A percentile compares a stretch with the other conserved stretches of the same genome.
Conservation (phyloP, 2,329 filamentous ascomycete species). For the Fonsecaea nubica region DNA sequence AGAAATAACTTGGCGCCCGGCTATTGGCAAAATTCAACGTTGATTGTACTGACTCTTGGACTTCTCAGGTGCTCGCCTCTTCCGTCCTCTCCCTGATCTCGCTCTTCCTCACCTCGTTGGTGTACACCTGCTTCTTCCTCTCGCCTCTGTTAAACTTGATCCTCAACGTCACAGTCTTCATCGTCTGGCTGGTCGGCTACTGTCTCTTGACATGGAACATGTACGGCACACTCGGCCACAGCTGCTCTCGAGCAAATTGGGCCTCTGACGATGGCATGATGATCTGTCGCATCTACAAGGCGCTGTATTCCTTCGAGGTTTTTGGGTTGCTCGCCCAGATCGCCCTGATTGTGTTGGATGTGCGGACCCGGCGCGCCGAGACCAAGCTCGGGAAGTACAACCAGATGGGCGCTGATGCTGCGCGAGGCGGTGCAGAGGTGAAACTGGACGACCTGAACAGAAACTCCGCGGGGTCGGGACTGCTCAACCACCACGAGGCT, state of each 20-base stretch:
- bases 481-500: constrained; percentile 13
- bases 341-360: constrained; percentile 57
- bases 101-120: constrained; percentile 55
- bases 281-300: constrained; percentile 65
- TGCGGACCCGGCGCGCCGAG: constrained; percentile 55
- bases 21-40: not conserved
- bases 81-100: constrained; percentile 60
- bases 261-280: constrained; percentile 61
- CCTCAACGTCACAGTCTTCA: constrained; percentile 56
- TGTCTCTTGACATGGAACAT: constrained; percentile 62
- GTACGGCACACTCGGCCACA: constrained; percentile 58
- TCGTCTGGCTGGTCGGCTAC: constrained; percentile 62
- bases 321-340: constrained; percentile 56
- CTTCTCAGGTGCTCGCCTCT: constrained; percentile 57
- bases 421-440: constrained; percentile 42
- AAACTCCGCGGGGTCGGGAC: constrained; percentile 26
- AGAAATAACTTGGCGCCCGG: too few species aligned
- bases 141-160: constrained; percentile 59
- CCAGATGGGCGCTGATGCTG: constrained; percentile 52
- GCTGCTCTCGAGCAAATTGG: constrained; percentile 60
- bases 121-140: constrained; percentile 60
- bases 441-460: constrained; percentile 45
- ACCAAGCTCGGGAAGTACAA: constrained; percentile 57
- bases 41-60: not conserved
- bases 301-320: constrained; percentile 63